Conservation (phyloP, 2,329 filamentous ascomycete species). For the Apiospora pterosperma region DNA sequence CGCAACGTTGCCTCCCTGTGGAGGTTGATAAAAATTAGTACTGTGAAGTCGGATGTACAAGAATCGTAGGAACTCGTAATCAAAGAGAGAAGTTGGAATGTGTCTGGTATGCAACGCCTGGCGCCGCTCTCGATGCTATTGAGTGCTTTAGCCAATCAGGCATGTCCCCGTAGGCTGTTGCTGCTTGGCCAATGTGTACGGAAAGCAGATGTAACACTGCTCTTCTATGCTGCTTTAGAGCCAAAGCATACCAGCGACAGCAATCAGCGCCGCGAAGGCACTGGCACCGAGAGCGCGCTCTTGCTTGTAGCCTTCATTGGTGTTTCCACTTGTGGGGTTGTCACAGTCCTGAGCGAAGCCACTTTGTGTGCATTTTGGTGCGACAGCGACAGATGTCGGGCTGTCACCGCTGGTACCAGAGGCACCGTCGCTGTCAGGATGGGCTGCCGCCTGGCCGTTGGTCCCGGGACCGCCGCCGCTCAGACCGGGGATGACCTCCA, state of each 20-base stretch:
- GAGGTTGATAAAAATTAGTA: neutral
- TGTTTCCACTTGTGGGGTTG: slow-evolving; percentile 4
- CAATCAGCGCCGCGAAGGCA: slow-evolving; percentile 27
- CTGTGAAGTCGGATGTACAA: neutral
- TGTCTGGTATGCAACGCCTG: neutral
- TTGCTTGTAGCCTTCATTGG: slow-evolving; percentile 21
- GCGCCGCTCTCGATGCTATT: slow-evolving; percentile 12
- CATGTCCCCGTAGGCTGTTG: neutral
- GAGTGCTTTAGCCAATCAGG: neutral
- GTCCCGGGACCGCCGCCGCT: slow-evolving; percentile 28
- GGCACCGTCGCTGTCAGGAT: slow-evolving; percentile 8
- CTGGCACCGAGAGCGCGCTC: slow-evolving; percentile 26
- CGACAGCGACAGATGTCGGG: slow-evolving; percentile 11
- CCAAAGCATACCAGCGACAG: slow-evolving; percentile 26
- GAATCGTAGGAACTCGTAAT: neutral
- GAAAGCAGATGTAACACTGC: neutral
- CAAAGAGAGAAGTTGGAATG: neutral
- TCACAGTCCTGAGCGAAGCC: slow-evolving; percentile 27
- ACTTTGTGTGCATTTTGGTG: slow-evolving; percentile 17
- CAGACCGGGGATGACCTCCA: slow-evolving; percentile 24
- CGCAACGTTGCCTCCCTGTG: neutral
- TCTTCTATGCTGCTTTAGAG: slow-evolving; percentile 19
- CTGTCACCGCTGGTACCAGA: slow-evolving; percentile 9
- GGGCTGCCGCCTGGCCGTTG: slow-evolving; percentile 26
- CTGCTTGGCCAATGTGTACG: neutral